A percentile compares a stretch with the other conserved stretches of the same genome.
Evolutionary conservation across 306 rosid species (phyloP).

Genomic region (Psophocarpus tetragonolobus): DNA sequence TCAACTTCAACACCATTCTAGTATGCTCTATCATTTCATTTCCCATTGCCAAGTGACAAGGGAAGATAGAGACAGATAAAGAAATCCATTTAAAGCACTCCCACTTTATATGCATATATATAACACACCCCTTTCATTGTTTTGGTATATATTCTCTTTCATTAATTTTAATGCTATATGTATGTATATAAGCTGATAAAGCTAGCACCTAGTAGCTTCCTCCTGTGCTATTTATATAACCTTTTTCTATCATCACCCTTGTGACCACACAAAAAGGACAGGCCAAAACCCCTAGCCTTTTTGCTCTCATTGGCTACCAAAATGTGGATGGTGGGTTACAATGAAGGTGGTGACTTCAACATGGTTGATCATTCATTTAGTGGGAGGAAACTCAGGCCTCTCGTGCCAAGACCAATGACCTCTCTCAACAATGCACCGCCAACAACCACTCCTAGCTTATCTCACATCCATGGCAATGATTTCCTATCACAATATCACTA

Average conservation of each 20-base stretch:
- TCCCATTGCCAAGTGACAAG: conserved; percentile 29
- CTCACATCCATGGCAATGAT: conserved; percentile 38
- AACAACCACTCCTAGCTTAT: conserved; percentile 49
- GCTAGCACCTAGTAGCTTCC: background rate
- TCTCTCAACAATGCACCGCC: conserved; percentile 39
- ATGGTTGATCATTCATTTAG: conserved; percentile 3
- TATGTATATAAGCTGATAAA: background rate
- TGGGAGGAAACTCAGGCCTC: conserved; percentile 72
- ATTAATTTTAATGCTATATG: background rate
- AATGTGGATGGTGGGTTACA: conserved; percentile 82
- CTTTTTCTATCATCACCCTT: background rate
- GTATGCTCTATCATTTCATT: conserved; percentile 28
- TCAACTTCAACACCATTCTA: conserved; percentile 33
- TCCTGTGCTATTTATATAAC: background rate
- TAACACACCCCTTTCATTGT: conserved; percentile 16
- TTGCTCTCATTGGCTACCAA: background rate
- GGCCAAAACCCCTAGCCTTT: conserved; percentile 1
- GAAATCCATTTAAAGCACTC: conserved; percentile 28
- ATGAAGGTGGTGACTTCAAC: conserved; percentile 63
- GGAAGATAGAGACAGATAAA: conserved; percentile 1
- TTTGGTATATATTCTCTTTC: conserved; percentile 4
- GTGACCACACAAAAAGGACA: background rate
- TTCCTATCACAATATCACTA: conserved; percentile 45
- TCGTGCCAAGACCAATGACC: conserved; percentile 61
- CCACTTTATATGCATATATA: conserved; percentile 12